Evolutionary conservation across 1,139 yeast genomes (phyloP).

Genomic region (Geotrichum siamense): DNA sequence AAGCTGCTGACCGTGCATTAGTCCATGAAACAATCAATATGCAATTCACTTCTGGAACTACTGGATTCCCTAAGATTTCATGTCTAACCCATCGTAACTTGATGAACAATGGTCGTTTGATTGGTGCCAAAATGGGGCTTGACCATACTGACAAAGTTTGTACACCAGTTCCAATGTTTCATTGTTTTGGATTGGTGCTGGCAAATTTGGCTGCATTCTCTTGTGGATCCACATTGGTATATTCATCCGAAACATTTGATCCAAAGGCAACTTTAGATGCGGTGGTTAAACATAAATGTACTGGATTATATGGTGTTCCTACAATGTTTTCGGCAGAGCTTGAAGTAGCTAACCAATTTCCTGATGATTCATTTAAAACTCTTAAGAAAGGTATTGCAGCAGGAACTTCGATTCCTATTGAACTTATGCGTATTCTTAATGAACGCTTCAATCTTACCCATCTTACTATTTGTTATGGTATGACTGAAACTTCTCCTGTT

Average conservation of each 20-base stretch:
- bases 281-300: slow-evolving; percentile 27
- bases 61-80: slow-evolving; percentile 31
- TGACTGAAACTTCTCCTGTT: slow-evolving; percentile 35
- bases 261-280: slow-evolving; percentile 27
- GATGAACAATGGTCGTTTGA: slow-evolving; percentile 30
- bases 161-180: slow-evolving; percentile 35
- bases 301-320: slow-evolving; percentile 33
- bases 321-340: slow-evolving; percentile 34
- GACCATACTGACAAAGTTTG: slow-evolving; percentile 29
- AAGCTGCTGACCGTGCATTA: slow-evolving; percentile 15
- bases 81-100: slow-evolving; percentile 29
- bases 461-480: slow-evolving; percentile 34
- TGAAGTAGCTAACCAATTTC: slow-evolving; percentile 18
- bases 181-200: slow-evolving; percentile 34
- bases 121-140: slow-evolving; percentile 30
- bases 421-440: slow-evolving; percentile 28
- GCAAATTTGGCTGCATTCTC: slow-evolving; percentile 30
- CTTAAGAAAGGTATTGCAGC: slow-evolving; percentile 33
- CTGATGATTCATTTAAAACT: slow-evolving; percentile 16
- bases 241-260: slow-evolving; percentile 31
- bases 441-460: slow-evolving; percentile 24
- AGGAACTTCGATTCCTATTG: slow-evolving; percentile 31
- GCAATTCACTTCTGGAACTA: slow-evolving; percentile 35
- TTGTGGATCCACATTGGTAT: slow-evolving; percentile 30
- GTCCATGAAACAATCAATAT: slow-evolving; percentile 29